Conservation (phyloP, 2,329 filamentous ascomycete species). For the Talaromyces funiculosus region DNA sequence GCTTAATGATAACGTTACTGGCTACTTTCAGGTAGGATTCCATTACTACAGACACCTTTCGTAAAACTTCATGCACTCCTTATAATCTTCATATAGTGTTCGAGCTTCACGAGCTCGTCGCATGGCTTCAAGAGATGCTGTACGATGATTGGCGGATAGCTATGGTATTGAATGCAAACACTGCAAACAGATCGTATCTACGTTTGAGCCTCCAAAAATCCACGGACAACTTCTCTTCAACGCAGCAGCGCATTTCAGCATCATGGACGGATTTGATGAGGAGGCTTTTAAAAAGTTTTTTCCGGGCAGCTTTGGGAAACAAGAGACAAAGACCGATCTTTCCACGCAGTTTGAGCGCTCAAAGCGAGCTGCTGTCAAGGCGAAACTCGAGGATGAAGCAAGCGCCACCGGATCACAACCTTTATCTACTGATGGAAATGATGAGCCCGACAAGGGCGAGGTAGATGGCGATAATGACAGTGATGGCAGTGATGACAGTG, state of each 20-base stretch:
- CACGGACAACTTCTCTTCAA: not conserved
- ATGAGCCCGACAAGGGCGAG: slow-evolving; percentile 22
- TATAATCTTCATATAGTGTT: no score
- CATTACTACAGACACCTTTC: no score
- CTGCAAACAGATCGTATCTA: slow-evolving; percentile 6
- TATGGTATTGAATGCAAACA: slow-evolving; percentile 8
- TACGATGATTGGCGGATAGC: slow-evolving; percentile 8
- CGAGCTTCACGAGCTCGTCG: not conserved
- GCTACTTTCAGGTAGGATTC: not conserved
- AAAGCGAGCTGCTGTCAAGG: slow-evolving; percentile 52
- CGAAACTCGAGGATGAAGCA: slow-evolving; percentile 24
- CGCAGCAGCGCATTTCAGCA: not conserved
- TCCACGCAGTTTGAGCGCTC: slow-evolving; percentile 75
- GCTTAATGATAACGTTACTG: not conserved
- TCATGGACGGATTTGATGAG: slow-evolving; percentile 43
- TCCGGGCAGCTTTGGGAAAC: slow-evolving; percentile 80
- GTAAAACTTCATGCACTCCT: no score
- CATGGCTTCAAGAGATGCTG: not conserved
- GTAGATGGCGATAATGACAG: slow-evolving; percentile 23
- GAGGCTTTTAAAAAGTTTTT: slow-evolving; percentile 55
- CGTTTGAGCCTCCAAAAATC: not conserved
- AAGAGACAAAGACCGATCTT: slow-evolving; percentile 65
- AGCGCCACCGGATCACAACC: not conserved
- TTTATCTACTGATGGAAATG: slow-evolving; percentile 16
- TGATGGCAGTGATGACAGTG: slow-evolving; percentile 50